Evolutionary conservation across 1,139 yeast genomes (phyloP).

Genomic region (Scheffersomyces cryptocercus): DNA sequence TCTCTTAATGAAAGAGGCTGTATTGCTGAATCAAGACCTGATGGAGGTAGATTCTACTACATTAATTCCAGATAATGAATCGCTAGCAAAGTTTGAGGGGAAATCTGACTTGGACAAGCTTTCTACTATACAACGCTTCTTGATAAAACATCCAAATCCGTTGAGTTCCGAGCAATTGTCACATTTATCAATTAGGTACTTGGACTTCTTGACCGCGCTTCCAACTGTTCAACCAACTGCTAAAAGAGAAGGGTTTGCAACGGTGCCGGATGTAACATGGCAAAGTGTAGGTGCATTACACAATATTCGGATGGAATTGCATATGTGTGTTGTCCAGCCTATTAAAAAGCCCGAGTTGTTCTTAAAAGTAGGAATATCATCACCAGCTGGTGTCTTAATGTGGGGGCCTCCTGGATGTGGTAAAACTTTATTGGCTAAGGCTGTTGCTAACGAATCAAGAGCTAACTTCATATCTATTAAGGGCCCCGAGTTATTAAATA

Average conservation of each 20-base stretch:
- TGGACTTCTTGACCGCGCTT: slow-evolving; percentile 79
- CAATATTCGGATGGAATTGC: slow-evolving; percentile 81
- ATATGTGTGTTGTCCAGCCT: slow-evolving; percentile 97
- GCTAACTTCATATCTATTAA: slow-evolving; percentile 94
- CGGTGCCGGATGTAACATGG: slow-evolving; percentile 98
- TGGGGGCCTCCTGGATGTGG: slow-evolving; percentile 99
- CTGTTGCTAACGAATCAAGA: slow-evolving; percentile 94
- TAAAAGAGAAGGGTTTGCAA: slow-evolving; percentile 97
- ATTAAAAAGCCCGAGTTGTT: slow-evolving; percentile 90
- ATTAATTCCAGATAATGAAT: slow-evolving; percentile 8
- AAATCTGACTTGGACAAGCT: slow-evolving; percentile 43
- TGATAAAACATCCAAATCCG: slow-evolving; percentile 76
- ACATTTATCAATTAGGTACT: slow-evolving; percentile 71
- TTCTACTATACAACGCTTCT: slow-evolving; percentile 73
- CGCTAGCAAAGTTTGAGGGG: slow-evolving; percentile 23
- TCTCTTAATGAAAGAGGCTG: slow-evolving; percentile 7
- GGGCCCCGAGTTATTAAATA: slow-evolving; percentile 92
- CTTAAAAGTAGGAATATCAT: slow-evolving; percentile 88
- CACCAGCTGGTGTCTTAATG: slow-evolving; percentile 94
- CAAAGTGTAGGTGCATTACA: slow-evolving; percentile 88
- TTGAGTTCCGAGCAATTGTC: slow-evolving; percentile 71
- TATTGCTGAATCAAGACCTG: slow-evolving; percentile 17
- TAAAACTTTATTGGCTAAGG: slow-evolving; percentile 91
- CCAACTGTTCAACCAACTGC: slow-evolving; percentile 98
- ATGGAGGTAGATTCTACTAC: slow-evolving; percentile 46